These are phyloP conservation scores for Cyberlindnera xylosilytica DNA, from an alignment of 805 yeast species.

Conservation along the genomic window DNA sequence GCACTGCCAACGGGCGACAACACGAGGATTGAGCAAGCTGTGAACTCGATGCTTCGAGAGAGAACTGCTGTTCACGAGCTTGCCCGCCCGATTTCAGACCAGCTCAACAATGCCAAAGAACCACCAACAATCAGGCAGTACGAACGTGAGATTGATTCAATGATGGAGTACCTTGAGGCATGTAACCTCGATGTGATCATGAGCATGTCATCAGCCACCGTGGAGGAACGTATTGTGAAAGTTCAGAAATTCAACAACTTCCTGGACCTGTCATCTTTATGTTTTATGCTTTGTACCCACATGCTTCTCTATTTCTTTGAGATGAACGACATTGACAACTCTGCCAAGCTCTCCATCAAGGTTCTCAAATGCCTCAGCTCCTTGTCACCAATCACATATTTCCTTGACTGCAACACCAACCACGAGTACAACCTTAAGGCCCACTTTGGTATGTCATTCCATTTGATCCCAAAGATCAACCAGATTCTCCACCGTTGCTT, in stretches of 20 bases:
- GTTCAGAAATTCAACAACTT: slow-evolving; percentile 11
- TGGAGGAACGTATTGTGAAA: slow-evolving; percentile 3
- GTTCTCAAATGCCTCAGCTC: slow-evolving; percentile 9
- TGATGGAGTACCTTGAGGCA: slow-evolving; percentile 7
- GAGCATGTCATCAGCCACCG: slow-evolving; percentile 7
- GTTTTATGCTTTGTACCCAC: slow-evolving; percentile 4
- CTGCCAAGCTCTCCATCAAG: slow-evolving; percentile 10
- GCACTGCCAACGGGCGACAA: slow-evolving; percentile 3
- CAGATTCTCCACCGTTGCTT: slow-evolving; percentile 14
- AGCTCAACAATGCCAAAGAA: slow-evolving; percentile 4
- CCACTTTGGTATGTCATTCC: slow-evolving; percentile 17
- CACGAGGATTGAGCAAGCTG: slow-evolving; percentile 1
- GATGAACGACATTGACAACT: slow-evolving; percentile 4
- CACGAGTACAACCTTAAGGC: slow-evolving; percentile 10
- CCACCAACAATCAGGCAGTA: slow-evolving; percentile 9
- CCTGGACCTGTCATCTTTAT: slow-evolving; percentile 6
- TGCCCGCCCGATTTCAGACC: slow-evolving; percentile 5
- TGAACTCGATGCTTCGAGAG: slow-evolving; percentile 6
- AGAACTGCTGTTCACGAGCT: slow-evolving; percentile 6
- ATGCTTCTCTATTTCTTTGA: slow-evolving; percentile 6
- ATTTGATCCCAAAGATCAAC: slow-evolving; percentile 14
- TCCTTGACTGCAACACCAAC: slow-evolving; percentile 9
- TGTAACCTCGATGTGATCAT: slow-evolving; percentile 6
- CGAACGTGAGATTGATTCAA: slow-evolving; percentile 4
- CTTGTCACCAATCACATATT: slow-evolving; percentile 9